A percentile compares a stretch with the other conserved stretches of the same genome.
Conservation (phyloP, 2,329 filamentous ascomycete species). For the Pestalotiopsis sp. region DNA sequence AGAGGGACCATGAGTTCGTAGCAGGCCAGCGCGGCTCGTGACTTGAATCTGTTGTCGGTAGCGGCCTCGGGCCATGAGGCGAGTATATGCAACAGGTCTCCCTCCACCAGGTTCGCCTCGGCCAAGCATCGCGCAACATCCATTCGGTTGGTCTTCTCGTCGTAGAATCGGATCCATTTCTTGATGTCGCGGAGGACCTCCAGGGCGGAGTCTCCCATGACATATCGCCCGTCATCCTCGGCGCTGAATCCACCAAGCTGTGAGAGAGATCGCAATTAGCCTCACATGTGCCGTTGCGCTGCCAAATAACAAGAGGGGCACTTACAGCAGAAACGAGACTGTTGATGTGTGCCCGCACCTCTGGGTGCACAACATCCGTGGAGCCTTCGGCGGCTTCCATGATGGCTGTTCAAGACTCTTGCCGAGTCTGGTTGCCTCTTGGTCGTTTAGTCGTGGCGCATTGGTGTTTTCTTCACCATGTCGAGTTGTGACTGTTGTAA, state of each 20-base stretch:
- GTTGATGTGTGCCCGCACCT: slow-evolving; percentile 91
- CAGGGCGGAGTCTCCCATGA: slow-evolving; percentile 89
- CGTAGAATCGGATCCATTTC: slow-evolving; percentile 92
- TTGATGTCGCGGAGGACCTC: slow-evolving; percentile 92
- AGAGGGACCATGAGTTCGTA: slow-evolving; percentile 89
- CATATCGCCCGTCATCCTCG: slow-evolving; percentile 80
- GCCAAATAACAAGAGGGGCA: slow-evolving; percentile 22
- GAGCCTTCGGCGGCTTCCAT: slow-evolving; percentile 59
- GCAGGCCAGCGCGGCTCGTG: slow-evolving; percentile 80
- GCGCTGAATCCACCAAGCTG: slow-evolving; percentile 84
- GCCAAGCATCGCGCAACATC: slow-evolving; percentile 92
- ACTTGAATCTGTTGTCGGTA: slow-evolving; percentile 73
- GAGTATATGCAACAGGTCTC: slow-evolving; percentile 88
- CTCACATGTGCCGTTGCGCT: neutral
- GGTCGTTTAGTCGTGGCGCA: slow-evolving; percentile 2
- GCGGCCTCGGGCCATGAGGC: slow-evolving; percentile 77
- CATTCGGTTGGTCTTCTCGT: slow-evolving; percentile 90
- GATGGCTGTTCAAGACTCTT: slow-evolving; percentile 21
- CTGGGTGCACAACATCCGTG: slow-evolving; percentile 76
- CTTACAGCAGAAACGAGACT: slow-evolving; percentile 90
- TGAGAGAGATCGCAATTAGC: slow-evolving; percentile 17
- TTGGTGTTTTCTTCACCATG: neutral
- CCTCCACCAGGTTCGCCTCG: slow-evolving; percentile 88
- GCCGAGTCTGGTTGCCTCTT: neutral
- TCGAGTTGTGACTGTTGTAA: neutral